Conservation (phyloP, 1,284 basidiomycete genomes). For the Irpex sp. region DNA sequence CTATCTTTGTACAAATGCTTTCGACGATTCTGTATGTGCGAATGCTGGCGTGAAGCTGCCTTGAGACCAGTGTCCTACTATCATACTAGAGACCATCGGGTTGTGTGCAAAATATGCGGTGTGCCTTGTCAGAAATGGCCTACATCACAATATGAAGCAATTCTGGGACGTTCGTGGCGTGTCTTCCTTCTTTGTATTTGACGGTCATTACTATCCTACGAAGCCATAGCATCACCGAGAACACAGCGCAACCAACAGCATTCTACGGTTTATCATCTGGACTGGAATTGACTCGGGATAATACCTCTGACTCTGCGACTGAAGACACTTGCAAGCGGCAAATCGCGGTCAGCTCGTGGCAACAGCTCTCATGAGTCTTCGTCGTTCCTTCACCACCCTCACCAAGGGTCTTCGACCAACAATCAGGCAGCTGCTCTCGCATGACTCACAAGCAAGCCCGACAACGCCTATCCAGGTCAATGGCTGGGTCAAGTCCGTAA, state of each 20-base stretch:
- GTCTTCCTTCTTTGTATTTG: too few relatives aligned
- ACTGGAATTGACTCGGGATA: too few relatives aligned
- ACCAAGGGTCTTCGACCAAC: constrained; percentile 41
- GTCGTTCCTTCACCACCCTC: constrained; percentile 22
- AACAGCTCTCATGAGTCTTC: constrained; percentile 18
- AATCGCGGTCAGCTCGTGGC: background rate
- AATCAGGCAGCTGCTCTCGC: constrained; percentile 52
- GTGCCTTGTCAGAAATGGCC: too few relatives aligned
- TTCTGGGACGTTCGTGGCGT: too few relatives aligned
- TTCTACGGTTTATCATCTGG: too few relatives aligned
- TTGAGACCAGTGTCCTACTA: background rate
- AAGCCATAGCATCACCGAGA: too few relatives aligned
- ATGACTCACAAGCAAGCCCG: constrained; percentile 15
- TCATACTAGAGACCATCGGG: too few relatives aligned
- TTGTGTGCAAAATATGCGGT: too few relatives aligned
- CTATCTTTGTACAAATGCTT: background rate
- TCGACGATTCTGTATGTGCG: background rate
- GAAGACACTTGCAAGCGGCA: background rate
- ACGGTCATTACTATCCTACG: too few relatives aligned
- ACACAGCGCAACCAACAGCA: too few relatives aligned
- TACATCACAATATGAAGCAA: too few relatives aligned
- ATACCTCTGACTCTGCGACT: background rate
- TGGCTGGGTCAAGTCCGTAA: constrained; percentile 84
- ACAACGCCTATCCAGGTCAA: constrained; percentile 38
- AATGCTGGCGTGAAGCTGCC: background rate